These are phyloP conservation scores for Coniella vitis DNA, from an alignment of 2,329 filamentous ascomycete genomes.

Conservation along the genomic window DNA sequence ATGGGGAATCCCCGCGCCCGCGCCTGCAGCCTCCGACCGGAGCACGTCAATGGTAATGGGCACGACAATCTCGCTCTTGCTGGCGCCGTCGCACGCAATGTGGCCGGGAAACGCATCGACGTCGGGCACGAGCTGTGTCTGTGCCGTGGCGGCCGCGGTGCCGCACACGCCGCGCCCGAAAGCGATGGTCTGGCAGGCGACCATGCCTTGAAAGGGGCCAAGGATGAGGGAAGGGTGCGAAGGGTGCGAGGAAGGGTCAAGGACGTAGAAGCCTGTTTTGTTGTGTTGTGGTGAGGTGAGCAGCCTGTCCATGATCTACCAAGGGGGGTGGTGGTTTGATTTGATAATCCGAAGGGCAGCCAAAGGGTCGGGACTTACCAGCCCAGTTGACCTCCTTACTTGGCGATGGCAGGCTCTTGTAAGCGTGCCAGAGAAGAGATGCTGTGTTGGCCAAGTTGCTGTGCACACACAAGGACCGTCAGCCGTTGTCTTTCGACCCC, in stretches of 20 bases:
- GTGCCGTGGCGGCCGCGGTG: constrained; percentile 50
- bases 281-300: too few relatives aligned
- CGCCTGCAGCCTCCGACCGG: constrained; percentile 19
- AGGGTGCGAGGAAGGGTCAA: constrained; percentile 41
- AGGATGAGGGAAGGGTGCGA: constrained; percentile 54
- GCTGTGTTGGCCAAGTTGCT: constrained; percentile 74
- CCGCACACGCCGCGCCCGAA: constrained; percentile 74
- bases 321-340: background rate
- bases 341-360: constrained; percentile 34
- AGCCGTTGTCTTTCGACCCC: background rate
- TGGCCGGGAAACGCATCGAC: constrained; percentile 72
- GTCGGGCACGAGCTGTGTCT: constrained; percentile 62
- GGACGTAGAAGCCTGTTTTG: constrained; percentile 62
- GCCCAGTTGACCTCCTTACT: constrained; percentile 71
- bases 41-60: constrained; percentile 47
- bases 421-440: constrained; percentile 72
- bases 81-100: constrained; percentile 73
- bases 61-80: constrained; percentile 75
- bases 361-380: constrained; percentile 32
- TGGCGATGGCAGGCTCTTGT: constrained; percentile 62
- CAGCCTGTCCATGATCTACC: too few relatives aligned
- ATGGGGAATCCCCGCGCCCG: constrained; percentile 14
- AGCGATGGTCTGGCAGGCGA: constrained; percentile 70
- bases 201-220: constrained; percentile 73
- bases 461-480: constrained; percentile 1